Base-by-base conservation (phyloP, 1,284 basidiomycete genomes). In the Phylloboletellus chloephorus region DNA sequence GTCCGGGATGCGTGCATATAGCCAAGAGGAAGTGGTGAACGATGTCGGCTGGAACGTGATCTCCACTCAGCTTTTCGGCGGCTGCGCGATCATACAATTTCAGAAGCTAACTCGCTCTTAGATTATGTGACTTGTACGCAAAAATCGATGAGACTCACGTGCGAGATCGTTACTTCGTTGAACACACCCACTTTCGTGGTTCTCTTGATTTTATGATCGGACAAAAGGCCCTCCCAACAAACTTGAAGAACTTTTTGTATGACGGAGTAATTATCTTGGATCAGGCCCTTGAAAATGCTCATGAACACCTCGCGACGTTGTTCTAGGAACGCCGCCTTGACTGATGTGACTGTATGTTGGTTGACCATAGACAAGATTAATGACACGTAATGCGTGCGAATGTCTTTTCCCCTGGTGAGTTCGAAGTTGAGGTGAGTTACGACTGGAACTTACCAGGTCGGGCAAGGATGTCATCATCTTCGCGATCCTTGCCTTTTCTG, bases 21-120 rank as follows among this genome's bases (percentile, higher is more conserved):
- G 85, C 87, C 31, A 95, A 74, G 5, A 97, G 66, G 59, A 96
- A 96, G 53, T 93, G 89, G 49, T 91, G 87, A 0, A 78, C 82
- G 5, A 96, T 70, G 47, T 95, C 85, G 0, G 88, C 88, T 0
- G 89, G 78, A 15, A 78, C 64, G 43, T 71, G 68, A 6, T 78
- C 77, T 1, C 65, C 54, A n/a, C 76, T 69, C 0, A 57, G 57
- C 8, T 67, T 68, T 52, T 88, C 85, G 0, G 71, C 48, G n/a
- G 50, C 53, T 2, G 58, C 58, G 2, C 81, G 73, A 9, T 80
- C 78, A 49, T 88, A 89, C 1, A 88, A 62, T 57, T 82, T 85
- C 22, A 77, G 44, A 20, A 88, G 67, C 85, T 88, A 28, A 16
- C 9, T 7, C 16, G 7, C 10, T 8, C 8, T 47, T 17, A 42